Percentiles rank a stretch among this genome's conserved stretches.
phyloP scores from a whole-genome alignment of 805 yeast species.

The Suhomyces xylopsoci region DNA sequence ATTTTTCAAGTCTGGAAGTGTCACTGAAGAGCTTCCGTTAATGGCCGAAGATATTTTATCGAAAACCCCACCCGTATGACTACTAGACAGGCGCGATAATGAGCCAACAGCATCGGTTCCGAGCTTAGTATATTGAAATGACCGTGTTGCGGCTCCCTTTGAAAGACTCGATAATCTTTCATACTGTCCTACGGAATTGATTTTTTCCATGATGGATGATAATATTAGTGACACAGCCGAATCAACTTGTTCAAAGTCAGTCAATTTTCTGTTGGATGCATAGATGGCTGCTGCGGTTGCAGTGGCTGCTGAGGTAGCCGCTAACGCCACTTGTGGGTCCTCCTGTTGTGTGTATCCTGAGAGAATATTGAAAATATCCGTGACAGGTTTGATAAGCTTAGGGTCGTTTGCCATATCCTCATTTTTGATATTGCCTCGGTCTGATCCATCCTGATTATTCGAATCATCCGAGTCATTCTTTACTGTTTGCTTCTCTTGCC shows the following conservation, averaged over 20 bases:
- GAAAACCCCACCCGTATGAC: background rate
- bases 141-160: slow-evolving; percentile 13
- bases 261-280: slow-evolving; percentile 20
- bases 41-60: background rate
- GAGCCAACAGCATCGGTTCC: background rate
- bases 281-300: slow-evolving; percentile 39
- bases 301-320: slow-evolving; percentile 36
- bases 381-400: slow-evolving; percentile 21
- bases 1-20: slow-evolving; percentile 4
- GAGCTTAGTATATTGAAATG: background rate
- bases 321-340: slow-evolving; percentile 30
- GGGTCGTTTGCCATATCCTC: slow-evolving; percentile 21
- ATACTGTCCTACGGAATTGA: slow-evolving; percentile 19
- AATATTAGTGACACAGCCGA: slow-evolving; percentile 22
- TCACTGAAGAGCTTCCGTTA: background rate
- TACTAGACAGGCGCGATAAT: background rate
- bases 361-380: slow-evolving; percentile 36
- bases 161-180: slow-evolving; percentile 23
- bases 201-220: slow-evolving; percentile 20
- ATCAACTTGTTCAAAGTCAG: slow-evolving; percentile 21
- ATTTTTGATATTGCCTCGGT: slow-evolving; percentile 10
- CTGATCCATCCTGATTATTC: slow-evolving; percentile 5
- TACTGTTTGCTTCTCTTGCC: slow-evolving; percentile 12
- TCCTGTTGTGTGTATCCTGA: slow-evolving; percentile 31
- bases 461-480: slow-evolving; percentile 17